Percentiles rank a stretch among this genome's conserved stretches.
Conservation (phyloP, 768 basidiomycete genomes). For the Solioccasus polychromus region DNA sequence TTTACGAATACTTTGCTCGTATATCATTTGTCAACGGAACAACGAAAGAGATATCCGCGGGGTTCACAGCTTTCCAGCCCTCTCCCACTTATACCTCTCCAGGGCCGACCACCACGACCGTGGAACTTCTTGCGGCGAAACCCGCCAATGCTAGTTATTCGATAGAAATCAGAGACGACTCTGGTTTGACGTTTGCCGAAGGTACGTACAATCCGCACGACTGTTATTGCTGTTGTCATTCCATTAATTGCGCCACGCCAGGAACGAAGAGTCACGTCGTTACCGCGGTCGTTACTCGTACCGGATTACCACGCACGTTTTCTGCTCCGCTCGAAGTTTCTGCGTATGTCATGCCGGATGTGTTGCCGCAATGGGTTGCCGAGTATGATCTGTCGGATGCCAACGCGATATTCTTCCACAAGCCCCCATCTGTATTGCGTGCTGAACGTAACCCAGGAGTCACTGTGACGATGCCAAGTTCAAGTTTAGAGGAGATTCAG, state of each 20-base stretch:
- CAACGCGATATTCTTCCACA: not conserved
- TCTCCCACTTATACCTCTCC: not conserved
- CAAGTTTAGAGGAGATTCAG: slow-evolving; percentile 5
- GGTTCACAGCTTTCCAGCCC: slow-evolving; percentile 19
- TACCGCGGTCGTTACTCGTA: slow-evolving; percentile 9
- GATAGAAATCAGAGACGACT: not conserved
- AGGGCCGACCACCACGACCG: not conserved
- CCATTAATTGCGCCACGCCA: not conserved
- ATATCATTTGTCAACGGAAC: slow-evolving; percentile 15
- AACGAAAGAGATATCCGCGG: slow-evolving; percentile 12
- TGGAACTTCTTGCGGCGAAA: not conserved
- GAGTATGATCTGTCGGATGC: not conserved
- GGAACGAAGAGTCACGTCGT: not conserved
- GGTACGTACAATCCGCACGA: not conserved
- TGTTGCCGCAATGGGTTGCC: slow-evolving; percentile 7
- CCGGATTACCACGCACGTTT: slow-evolving; percentile 10
- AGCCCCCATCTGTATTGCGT: not conserved
- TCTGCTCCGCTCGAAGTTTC: not conserved
- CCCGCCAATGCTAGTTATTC: not conserved
- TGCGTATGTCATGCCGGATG: not conserved
- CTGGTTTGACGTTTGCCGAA: not conserved
- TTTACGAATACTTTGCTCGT: slow-evolving; percentile 19
- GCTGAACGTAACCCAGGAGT: not conserved
- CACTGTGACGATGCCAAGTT: slow-evolving; percentile 7
- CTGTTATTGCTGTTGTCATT: not conserved